Evolutionary conservation across 176 grass and related monocot genomes (phyloP), one percentile per base, ranked within the genome.

Genomic region (Poa pratensis): DNA sequence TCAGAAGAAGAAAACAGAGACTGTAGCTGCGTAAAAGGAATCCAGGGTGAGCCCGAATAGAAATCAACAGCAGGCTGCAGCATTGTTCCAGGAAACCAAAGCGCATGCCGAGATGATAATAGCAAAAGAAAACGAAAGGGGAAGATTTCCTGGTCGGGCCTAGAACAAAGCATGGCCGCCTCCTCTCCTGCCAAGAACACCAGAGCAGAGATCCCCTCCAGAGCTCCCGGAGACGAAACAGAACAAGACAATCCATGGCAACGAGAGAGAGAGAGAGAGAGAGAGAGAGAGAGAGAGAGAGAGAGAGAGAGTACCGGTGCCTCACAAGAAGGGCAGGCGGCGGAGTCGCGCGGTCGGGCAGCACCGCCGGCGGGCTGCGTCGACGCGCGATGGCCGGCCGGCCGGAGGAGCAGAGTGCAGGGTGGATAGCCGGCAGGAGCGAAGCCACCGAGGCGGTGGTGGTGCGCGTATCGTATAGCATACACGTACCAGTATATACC

Each of bases 131-230:
- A 7, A 26, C 5, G 0, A 34, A 42, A 8, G 40, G 28, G 34
- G 10, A 12, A 35, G 64, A 52, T 62, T 75, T 60, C 27, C 39
- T 49, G 27, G 50, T 15, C 4, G 73, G 54, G 20, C 22, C 73
- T 32, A 46, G 58, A 54, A 5, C 0, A 2, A 13, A 9, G 51
- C 40, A 74, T 28, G 79, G 53, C 13, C 58, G 18, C 59, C 43
- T 26, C 40, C 6, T 71, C 71, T 62, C 42, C 64, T 46, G 77
- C 39, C 83, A 89, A 85, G 79, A 86, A 77, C 74, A 19, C 35
- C 74, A 65, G 62, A 55, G 18, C 30, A 67, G 53, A 51, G 77
- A 81, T 89, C 77, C 82, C 65, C 48, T 50, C 48, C 58, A 46
- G 13, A 78, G 64, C 84, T 39, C 23, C 73, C 35, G 66, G 61